Base-by-base conservation (phyloP, 148 eudicot species). In the Nepenthes mirabilis region DNA sequence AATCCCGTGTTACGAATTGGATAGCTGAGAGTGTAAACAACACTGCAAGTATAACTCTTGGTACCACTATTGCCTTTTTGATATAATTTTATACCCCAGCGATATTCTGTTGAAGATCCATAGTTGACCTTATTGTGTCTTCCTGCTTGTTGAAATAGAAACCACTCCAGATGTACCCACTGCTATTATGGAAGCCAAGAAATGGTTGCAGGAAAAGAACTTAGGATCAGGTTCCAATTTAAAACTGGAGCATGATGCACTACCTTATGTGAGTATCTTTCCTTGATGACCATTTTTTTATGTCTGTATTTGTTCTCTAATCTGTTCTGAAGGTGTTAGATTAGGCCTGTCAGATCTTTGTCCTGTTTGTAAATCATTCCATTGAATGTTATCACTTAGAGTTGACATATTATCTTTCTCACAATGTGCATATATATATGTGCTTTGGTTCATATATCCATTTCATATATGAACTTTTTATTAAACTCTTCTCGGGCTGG, bases 191-290 rank as follows among this genome's bases (percentile, higher is more conserved):
- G 93, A 91, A 81, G 95, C 97, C 49, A 81, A 77, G 67, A 80
- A 69, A 55, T 91, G 97, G 97, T 68, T 85, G 65, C 79, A 83
- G 74, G 86, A 87, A 58, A 87, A 79, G 80, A 87, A 76, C 62
- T 68, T 55, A 47, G 75, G 75, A 68, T 74, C 84, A 47, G 78
- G 68, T 55, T 75, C 83, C 56, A 80, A 72, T 71, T 61, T 65
- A 58, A 68, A 67, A 56, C 37, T 52, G 70, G 81, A 68, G 48
- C 59, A 56, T 59, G 76, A 71, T 11, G 53, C 70, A 70, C 59
- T 75, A 61, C 50, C 81, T 60, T 64, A 57, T 56, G 52, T 65
- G 34, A 64, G 52, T 58, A 2, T 37, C 33, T 36, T 9, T 11
- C 4, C 45, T 56, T 56, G 10, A 5, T 32, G 36, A 56, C 12